Base-by-base conservation (phyloP, 768 basidiomycete genomes). In the Mycena galericulata region DNA sequence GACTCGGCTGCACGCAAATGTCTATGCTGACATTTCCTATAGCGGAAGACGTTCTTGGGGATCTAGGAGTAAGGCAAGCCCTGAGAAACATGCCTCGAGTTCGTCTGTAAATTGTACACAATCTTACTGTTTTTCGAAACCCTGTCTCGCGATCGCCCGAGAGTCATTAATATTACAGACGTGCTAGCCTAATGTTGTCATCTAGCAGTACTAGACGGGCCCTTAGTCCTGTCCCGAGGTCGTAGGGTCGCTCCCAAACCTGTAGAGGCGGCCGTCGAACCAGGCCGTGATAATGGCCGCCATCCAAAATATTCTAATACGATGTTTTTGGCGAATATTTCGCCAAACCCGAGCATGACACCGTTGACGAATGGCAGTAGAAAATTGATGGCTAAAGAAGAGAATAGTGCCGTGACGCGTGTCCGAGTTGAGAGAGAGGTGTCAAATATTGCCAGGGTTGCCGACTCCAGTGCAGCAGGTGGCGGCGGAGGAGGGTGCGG, bases 341-440 rank as follows among this genome's bases (percentile, higher is more conserved):
- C 96, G 43, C 95, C 95, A 75, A 97, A 96, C n/a, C 95, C 95
- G 56, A 96, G 88, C 95, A 97, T 97, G 65, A 97, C 93, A 22
- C 95, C 96, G 71, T 97, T 97, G 11, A 97, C 87, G 78, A 97
- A 97, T 0, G 95, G 95, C 41, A 97, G 84, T 1, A 93, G 76
- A 68, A 97, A 77, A 77, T 97, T 97, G 76, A 97, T 93, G 29
- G 92, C 92, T 69, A 96, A 77, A 26, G 92, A 89, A 18, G 93
- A 90, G 60, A 91, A 78, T 57, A 94, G 77, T 11, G 94, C 92
- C 43, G 86, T 88, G 50, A 88, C 74, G 57, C 94, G 90, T 34
- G 92, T 91, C 69, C 87, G 87, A 55, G 83, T 83, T 40, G 92
- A 88, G 53, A 95, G 83, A 32, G 88, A 82, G 26, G 84, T 76